A percentile compares a stretch with the other conserved stretches of the same genome.
phyloP scores from a whole-genome alignment of 495 filamentous ascomycete genomes.

The Aspergillus egyptiacus region DNA sequence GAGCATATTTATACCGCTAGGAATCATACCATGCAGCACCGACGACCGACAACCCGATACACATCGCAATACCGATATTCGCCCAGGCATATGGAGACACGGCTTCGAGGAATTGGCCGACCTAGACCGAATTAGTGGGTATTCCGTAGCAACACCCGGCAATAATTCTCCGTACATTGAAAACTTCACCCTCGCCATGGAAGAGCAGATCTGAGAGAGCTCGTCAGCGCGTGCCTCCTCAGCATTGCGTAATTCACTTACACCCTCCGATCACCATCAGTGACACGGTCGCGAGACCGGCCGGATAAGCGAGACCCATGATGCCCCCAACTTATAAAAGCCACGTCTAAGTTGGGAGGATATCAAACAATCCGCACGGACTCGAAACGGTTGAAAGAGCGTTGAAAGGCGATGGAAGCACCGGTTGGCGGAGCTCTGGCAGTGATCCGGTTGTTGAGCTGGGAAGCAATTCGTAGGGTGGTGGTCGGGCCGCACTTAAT shows the following conservation, averaged over 20 bases:
- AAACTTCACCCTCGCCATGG: constrained; percentile 88
- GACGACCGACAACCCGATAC: constrained; percentile 91
- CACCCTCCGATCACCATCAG: constrained; percentile 83
- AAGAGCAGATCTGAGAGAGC: constrained; percentile 83
- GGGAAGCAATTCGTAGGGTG: constrained; percentile 6
- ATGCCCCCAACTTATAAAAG: constrained; percentile 22
- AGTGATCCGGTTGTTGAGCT: constrained; percentile 1
- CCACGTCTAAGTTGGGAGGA: constrained; percentile 19
- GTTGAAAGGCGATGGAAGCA: neutral
- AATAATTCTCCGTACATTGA: constrained; percentile 64
- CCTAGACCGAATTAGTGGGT: constrained; percentile 45
- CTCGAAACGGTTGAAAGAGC: constrained; percentile 8
- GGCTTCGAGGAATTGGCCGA: constrained; percentile 89
- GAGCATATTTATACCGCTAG: neutral
- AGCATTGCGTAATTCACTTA: constrained; percentile 41
- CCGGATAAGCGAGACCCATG: constrained; percentile 58
- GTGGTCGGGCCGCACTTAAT: constrained; percentile 23
- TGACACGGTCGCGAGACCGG: constrained; percentile 62
- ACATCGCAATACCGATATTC: constrained; percentile 81
- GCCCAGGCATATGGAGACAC: constrained; percentile 95
- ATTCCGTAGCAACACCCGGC: neutral
- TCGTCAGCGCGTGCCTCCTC: constrained; percentile 21
- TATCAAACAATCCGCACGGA: constrained; percentile 20
- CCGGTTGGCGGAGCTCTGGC: constrained; percentile 15
- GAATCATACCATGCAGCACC: constrained; percentile 87